phyloP scores from a whole-genome alignment of 2,329 filamentous ascomycete species.

The Penicillium sp. region DNA sequence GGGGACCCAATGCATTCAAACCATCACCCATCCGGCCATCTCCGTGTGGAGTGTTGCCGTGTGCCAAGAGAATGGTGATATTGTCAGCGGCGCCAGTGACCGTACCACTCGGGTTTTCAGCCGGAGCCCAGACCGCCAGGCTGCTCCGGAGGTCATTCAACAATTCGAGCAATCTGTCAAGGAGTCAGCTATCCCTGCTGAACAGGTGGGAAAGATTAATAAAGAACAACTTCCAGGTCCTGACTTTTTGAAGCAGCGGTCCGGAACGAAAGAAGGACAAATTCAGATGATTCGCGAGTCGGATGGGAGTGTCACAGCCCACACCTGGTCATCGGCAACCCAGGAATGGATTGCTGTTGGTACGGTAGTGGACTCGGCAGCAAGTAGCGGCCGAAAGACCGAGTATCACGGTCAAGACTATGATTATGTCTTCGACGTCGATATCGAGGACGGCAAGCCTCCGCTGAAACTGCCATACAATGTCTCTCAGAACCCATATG shows the following conservation, averaged over 20 bases:
- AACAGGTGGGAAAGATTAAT: constrained; percentile 82
- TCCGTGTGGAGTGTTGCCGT: constrained; percentile 95
- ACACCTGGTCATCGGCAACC: constrained; percentile 79
- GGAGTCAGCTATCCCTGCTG: constrained; percentile 83
- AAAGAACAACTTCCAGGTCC: constrained; percentile 90
- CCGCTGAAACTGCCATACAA: constrained; percentile 94
- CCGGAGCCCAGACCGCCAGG: constrained; percentile 70
- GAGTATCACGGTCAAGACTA: constrained; percentile 85
- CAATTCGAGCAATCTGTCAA: constrained; percentile 84
- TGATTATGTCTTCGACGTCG: constrained; percentile 95
- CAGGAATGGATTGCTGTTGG: constrained; percentile 85
- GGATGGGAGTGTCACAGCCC: constrained; percentile 81
- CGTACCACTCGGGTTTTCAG: constrained; percentile 84
- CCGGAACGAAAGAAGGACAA: constrained; percentile 94
- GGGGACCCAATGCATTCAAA: constrained; percentile 82
- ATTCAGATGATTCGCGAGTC: constrained; percentile 87
- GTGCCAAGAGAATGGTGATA: constrained; percentile 81
- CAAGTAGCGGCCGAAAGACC: constrained; percentile 78
- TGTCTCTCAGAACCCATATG: constrained; percentile 88
- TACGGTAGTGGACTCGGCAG: constrained; percentile 89
- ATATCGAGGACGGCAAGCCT: constrained; percentile 93
- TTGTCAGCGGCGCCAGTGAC: constrained; percentile 92
- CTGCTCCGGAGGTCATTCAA: constrained; percentile 69
- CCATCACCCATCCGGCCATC: constrained; percentile 94
- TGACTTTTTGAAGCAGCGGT: constrained; percentile 80